phyloP scores from a whole-genome alignment of 352 stramenopile species.

The Globisporangium polare region DNA sequence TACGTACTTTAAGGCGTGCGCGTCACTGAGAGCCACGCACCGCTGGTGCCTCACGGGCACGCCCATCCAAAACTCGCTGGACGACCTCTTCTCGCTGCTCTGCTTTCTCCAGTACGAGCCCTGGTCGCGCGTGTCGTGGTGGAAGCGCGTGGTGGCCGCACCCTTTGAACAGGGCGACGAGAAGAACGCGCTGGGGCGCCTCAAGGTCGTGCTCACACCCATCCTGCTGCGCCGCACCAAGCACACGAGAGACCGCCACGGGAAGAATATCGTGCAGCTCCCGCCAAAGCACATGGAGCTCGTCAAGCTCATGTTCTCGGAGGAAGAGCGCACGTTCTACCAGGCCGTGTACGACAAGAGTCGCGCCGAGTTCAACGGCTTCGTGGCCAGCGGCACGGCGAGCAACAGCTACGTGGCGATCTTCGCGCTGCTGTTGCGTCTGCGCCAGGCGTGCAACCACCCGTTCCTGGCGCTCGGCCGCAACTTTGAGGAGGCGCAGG shows the following conservation, averaged over 20 bases:
- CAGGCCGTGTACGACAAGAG: conserved; percentile 81
- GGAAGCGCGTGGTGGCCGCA: conserved; percentile 74
- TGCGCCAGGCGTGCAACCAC: conserved; percentile 90
- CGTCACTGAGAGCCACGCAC: conserved; percentile 45
- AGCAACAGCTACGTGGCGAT: conserved; percentile 87
- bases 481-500: conserved; percentile 43
- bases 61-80: conserved; percentile 86
- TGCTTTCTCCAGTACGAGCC: conserved; percentile 83
- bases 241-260: conserved; percentile 54
- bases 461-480: conserved; percentile 81
- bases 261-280: conserved; percentile 65
- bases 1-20: conserved; percentile 67
- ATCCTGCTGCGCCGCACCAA: conserved; percentile 88
- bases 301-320: conserved; percentile 65
- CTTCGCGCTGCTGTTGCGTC: conserved; percentile 80
- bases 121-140: conserved; percentile 80
- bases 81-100: conserved; percentile 85
- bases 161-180: conserved; percentile 78
- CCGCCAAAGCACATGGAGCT: conserved; percentile 69
- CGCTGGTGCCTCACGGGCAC: conserved; percentile 91
- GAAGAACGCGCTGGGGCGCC: conserved; percentile 39
- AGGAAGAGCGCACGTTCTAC: conserved; percentile 83
- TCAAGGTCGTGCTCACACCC: conserved; percentile 67
- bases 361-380: conserved; percentile 87
- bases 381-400: conserved; percentile 66